Evolutionary conservation across 1,139 yeast species (phyloP).

Genomic region (Hemisphaericaspora xylanilytica): DNA sequence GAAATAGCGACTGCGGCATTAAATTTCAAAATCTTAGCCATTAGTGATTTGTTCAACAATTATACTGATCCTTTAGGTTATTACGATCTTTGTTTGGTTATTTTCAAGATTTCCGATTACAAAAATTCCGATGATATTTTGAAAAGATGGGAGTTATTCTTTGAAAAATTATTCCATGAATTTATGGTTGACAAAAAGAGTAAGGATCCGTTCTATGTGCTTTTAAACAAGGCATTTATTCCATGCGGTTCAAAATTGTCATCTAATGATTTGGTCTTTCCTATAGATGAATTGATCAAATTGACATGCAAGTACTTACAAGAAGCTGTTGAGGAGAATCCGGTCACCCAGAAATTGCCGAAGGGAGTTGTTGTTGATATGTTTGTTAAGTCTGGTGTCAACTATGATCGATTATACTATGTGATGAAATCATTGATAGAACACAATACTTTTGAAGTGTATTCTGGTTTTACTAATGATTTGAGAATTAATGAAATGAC

Average conservation of each 20-base stretch:
- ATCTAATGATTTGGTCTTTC: conserved; percentile 71
- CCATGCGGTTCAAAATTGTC: conserved; percentile 45
- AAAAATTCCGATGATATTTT: conserved; percentile 70
- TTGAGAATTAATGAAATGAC: conserved; percentile 52
- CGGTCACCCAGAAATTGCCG: conserved; percentile 43
- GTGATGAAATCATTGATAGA: conserved; percentile 68
- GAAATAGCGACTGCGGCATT: conserved; percentile 52
- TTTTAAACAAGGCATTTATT: conserved; percentile 37
- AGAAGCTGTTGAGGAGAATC: conserved; percentile 35
- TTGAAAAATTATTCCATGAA: conserved; percentile 46
- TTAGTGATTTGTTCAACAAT: conserved; percentile 79
- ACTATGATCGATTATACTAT: conserved; percentile 67
- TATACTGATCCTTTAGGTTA: conserved; percentile 88
- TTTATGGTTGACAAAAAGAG: conserved; percentile 27
- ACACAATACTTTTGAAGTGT: conserved; percentile 51
- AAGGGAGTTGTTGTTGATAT: conserved; percentile 55
- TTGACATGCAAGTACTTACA: conserved; percentile 46
- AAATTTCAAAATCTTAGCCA: conserved; percentile 62
- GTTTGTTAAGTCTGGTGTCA: conserved; percentile 72
- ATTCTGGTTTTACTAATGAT: conserved; percentile 43
- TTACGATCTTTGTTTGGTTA: conserved; percentile 72
- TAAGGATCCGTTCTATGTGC: conserved; percentile 41
- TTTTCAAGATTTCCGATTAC: conserved; percentile 81
- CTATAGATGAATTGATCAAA: conserved; percentile 69
- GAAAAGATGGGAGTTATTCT: conserved; percentile 67